phyloP scores from a whole-genome alignment of 805 yeast genomes.

The Cyberlindnera misumaiensis region DNA sequence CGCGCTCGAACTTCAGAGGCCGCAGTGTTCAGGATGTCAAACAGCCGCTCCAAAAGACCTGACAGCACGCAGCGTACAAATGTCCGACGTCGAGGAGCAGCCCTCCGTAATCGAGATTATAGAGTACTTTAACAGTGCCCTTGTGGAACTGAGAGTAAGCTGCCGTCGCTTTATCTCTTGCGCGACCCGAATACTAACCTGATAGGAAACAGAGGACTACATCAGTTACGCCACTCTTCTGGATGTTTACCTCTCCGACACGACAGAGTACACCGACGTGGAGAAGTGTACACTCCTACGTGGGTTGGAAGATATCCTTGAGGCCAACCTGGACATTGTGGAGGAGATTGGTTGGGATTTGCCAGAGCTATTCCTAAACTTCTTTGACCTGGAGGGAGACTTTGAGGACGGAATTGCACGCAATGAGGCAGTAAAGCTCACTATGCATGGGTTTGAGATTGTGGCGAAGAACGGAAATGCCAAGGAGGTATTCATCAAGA shows the following conservation, averaged over 20 bases:
- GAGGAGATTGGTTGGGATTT: slow-evolving; percentile 86
- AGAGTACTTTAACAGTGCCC: slow-evolving; percentile 9
- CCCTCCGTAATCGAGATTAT: slow-evolving; percentile 6
- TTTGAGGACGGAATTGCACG: slow-evolving; percentile 33
- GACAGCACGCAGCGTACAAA: not conserved
- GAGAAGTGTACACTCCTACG: slow-evolving; percentile 47
- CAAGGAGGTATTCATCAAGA: slow-evolving; percentile 67
- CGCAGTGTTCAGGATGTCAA: no score
- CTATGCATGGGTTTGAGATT: slow-evolving; percentile 49
- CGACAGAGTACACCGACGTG: slow-evolving; percentile 35
- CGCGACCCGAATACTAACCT: not conserved
- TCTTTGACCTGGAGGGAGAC: slow-evolving; percentile 36
- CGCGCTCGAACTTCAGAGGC: no score
- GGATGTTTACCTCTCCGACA: slow-evolving; percentile 52
- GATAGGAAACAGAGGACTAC: slow-evolving; percentile 47
- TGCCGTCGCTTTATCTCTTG: not conserved
- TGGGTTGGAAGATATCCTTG: slow-evolving; percentile 37
- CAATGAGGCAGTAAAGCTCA: slow-evolving; percentile 9
- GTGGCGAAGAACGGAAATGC: slow-evolving; percentile 70
- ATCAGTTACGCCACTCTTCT: slow-evolving; percentile 66
- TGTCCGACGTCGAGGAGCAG: slow-evolving; percentile 13
- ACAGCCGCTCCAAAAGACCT: no score
- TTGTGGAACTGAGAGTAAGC: slow-evolving; percentile 12
- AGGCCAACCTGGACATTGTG: slow-evolving; percentile 40
- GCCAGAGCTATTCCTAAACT: slow-evolving; percentile 60